These are phyloP conservation scores for Schrenkiella parvula DNA, from an alignment of 345 rosid genomes.

Conservation along the genomic window DNA sequence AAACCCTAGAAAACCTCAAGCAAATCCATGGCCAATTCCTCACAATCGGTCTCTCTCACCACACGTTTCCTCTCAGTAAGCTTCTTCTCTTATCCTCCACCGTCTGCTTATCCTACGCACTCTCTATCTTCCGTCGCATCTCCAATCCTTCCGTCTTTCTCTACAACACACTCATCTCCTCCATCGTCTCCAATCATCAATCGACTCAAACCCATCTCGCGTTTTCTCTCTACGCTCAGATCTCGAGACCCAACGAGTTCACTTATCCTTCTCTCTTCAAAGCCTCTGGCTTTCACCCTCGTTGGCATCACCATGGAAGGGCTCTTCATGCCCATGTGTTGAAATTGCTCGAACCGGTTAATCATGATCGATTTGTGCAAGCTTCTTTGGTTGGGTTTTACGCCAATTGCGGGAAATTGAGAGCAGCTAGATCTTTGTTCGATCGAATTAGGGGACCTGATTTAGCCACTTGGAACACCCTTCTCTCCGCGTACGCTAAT, in stretches of 20 bases:
- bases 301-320: slow-evolving; percentile 40
- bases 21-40: slow-evolving; percentile 53
- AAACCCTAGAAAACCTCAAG: slow-evolving; percentile 35
- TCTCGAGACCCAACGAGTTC: slow-evolving; percentile 47
- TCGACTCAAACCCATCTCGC: slow-evolving; percentile 34
- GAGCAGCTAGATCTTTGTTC: slow-evolving; percentile 47
- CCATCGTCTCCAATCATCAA: slow-evolving; percentile 31
- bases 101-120: slow-evolving; percentile 38
- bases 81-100: slow-evolving; percentile 47
- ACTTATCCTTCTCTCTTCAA: slow-evolving; percentile 71
- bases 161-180: slow-evolving; percentile 57
- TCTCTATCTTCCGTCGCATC: slow-evolving; percentile 48
- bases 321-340: slow-evolving; percentile 56
- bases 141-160: slow-evolving; percentile 51
- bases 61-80: slow-evolving; percentile 59
- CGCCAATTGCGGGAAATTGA: slow-evolving; percentile 44
- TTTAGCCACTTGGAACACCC: slow-evolving; percentile 62
- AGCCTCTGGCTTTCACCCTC: slow-evolving; percentile 41
- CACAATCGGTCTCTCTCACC: slow-evolving; percentile 47
- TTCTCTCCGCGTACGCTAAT: slow-evolving; percentile 52
- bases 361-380: slow-evolving; percentile 46
- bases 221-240: slow-evolving; percentile 42
- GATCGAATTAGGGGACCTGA: slow-evolving; percentile 49
- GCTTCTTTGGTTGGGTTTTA: slow-evolving; percentile 57
- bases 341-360: slow-evolving; percentile 42